phyloP scores from a whole-genome alignment of 148 eudicot species.

The Hydrangea macrophylla region DNA sequence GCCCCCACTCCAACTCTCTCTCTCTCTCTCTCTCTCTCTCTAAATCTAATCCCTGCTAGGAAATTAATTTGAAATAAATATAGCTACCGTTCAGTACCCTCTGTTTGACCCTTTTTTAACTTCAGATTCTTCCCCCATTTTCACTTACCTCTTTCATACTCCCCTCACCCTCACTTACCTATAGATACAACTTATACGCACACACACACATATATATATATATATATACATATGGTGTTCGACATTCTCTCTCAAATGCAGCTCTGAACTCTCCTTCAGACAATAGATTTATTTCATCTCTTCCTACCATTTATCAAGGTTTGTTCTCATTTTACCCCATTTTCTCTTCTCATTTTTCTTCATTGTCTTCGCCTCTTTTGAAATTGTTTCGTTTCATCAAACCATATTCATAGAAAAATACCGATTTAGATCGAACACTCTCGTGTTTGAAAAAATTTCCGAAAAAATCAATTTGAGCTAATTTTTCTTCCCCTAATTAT shows the following conservation, averaged over 20 bases:
- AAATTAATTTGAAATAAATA: too few relatives aligned
- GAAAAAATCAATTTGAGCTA: neutral
- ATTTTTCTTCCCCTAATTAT: neutral
- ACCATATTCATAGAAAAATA: neutral
- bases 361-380: neutral
- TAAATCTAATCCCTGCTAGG: too few relatives aligned
- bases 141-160: too few relatives aligned
- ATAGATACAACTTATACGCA: too few relatives aligned
- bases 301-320: neutral
- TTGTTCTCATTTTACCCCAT: neutral
- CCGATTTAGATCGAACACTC: neutral
- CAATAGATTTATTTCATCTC: neutral
- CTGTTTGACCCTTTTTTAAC: too few relatives aligned
- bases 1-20: too few relatives aligned
- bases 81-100: too few relatives aligned
- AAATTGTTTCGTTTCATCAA: neutral
- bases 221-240: neutral
- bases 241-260: neutral
- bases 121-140: too few relatives aligned
- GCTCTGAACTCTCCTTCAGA: neutral
- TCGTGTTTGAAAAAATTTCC: neutral
- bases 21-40: too few relatives aligned
- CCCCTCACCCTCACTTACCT: too few relatives aligned
- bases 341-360: neutral
- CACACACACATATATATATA: neutral